Evolutionary conservation across 345 rosid species (phyloP).

Genomic region (Sonneratia alba): DNA sequence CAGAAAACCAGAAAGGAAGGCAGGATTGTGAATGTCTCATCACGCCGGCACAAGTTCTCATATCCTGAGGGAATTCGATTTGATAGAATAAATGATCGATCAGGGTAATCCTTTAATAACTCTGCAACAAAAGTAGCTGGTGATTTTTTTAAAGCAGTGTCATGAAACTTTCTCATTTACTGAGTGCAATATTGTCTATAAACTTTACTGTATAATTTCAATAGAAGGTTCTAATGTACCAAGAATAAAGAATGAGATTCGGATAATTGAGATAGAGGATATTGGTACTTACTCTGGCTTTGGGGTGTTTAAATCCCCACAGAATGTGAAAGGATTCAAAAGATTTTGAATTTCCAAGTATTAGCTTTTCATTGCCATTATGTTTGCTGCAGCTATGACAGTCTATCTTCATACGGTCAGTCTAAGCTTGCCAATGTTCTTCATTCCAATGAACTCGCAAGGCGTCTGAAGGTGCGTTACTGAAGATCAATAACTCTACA

Average conservation of each 20-base stretch:
- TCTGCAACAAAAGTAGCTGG: background rate
- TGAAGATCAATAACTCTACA: background rate
- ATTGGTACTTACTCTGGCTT: too few species aligned
- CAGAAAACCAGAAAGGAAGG: slow-evolving; percentile 30
- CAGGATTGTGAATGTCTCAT: slow-evolving; percentile 39
- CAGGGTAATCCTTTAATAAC: slow-evolving; percentile 17
- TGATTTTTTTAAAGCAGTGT: background rate
- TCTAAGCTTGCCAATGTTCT: slow-evolving; percentile 34
- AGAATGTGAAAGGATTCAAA: background rate
- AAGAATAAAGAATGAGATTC: too few species aligned
- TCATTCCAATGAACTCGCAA: slow-evolving; percentile 38
- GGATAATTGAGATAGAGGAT: too few species aligned
- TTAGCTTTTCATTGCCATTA: background rate
- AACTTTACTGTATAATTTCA: background rate
- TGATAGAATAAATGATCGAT: slow-evolving; percentile 30
- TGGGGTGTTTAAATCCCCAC: too few species aligned
- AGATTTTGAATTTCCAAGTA: background rate
- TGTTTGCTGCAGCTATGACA: slow-evolving; percentile 29
- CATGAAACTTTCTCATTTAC: background rate
- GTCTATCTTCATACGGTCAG: slow-evolving; percentile 40
- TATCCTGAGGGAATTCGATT: slow-evolving; percentile 37
- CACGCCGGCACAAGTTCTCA: slow-evolving; percentile 25
- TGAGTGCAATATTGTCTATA: background rate
- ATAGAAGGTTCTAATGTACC: background rate
- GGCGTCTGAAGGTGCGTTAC: slow-evolving; percentile 28